Evolutionary conservation across 176 grass and related monocot genomes (phyloP).

Genomic region (Dendrocalamus sinicus): DNA sequence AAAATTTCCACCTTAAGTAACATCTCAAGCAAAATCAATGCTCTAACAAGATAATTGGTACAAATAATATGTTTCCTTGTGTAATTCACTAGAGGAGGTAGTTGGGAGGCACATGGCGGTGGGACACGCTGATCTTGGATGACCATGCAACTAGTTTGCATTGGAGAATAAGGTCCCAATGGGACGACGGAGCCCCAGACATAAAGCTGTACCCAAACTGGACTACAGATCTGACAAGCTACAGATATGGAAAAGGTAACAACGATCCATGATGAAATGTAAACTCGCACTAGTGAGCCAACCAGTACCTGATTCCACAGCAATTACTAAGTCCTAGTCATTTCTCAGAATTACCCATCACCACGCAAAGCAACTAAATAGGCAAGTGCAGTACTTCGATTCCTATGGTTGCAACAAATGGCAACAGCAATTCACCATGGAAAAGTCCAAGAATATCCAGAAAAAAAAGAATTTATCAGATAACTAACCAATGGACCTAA

Average conservation of each 20-base stretch:
- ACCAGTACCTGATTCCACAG: slow-evolving; percentile 25
- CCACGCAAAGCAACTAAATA: background rate
- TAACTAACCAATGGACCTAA: slow-evolving; percentile 1
- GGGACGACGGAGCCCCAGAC: slow-evolving; percentile 32
- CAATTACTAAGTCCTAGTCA: slow-evolving; percentile 19
- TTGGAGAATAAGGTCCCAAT: slow-evolving; percentile 43
- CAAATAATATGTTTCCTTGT: slow-evolving; percentile 37
- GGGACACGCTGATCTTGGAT: slow-evolving; percentile 43
- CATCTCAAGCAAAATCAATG: slow-evolving; percentile 36
- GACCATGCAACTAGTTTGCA: slow-evolving; percentile 44
- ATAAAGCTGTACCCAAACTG: slow-evolving; percentile 48
- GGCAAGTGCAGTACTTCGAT: background rate
- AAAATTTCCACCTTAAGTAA: slow-evolving; percentile 14
- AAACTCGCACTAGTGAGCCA: slow-evolving; percentile 18
- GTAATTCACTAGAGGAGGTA: slow-evolving; percentile 45
- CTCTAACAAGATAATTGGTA: slow-evolving; percentile 38
- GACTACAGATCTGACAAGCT: slow-evolving; percentile 52
- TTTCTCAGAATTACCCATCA: slow-evolving; percentile 36
- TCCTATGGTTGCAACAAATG: background rate
- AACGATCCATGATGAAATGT: slow-evolving; percentile 27
- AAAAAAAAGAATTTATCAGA: background rate
- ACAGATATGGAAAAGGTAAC: slow-evolving; percentile 35
- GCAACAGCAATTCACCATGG: background rate
- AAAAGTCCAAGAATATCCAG: background rate
- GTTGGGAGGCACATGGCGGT: slow-evolving; percentile 58